Evolutionary conservation across 2,329 filamentous ascomycete genomes (phyloP).

Genomic region (Xylariomycetidae sp.): DNA sequence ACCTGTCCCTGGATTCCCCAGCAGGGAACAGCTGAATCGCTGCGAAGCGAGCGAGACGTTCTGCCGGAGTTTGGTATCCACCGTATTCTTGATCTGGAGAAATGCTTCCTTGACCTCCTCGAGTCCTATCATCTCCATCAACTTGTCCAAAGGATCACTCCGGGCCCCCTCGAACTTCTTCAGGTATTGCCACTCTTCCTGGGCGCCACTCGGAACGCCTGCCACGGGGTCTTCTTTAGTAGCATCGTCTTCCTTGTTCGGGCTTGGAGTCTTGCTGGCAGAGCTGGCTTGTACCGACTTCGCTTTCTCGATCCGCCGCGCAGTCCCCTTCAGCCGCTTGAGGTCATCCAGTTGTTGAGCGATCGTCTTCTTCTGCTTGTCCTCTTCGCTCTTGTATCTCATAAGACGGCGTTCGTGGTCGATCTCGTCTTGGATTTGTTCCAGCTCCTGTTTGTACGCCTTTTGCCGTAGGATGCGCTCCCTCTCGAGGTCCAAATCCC

Average conservation of each 20-base stretch:
- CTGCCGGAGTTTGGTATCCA: conserved; percentile 59
- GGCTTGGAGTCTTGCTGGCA: no score
- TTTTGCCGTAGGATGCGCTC: conserved; percentile 39
- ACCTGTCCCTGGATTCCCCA: conserved; percentile 74
- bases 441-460: conserved; percentile 40
- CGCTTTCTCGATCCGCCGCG: conserved; percentile 14
- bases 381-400: conserved; percentile 39
- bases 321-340: conserved; percentile 30
- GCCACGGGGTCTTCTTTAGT: conserved; percentile 1
- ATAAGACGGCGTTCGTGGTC: conserved; percentile 39
- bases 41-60: conserved; percentile 49
- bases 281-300: conserved; percentile 5
- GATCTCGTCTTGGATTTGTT: conserved; percentile 50
- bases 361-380: conserved; percentile 38
- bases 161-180: conserved; percentile 35
- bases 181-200: conserved; percentile 56
- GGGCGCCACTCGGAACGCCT: conserved; percentile 25
- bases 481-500: conserved; percentile 47
- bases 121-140: conserved; percentile 47
- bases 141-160: conserved; percentile 11
- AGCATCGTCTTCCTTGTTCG: no score
- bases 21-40: conserved; percentile 56
- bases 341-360: conserved; percentile 44
- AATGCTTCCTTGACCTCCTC: conserved; percentile 64
- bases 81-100: conserved; percentile 55